Percentiles rank a stretch among this genome's conserved stretches.
Conservation (phyloP, 352 stramenopile genomes). For the Lagenidium sp. region DNA sequence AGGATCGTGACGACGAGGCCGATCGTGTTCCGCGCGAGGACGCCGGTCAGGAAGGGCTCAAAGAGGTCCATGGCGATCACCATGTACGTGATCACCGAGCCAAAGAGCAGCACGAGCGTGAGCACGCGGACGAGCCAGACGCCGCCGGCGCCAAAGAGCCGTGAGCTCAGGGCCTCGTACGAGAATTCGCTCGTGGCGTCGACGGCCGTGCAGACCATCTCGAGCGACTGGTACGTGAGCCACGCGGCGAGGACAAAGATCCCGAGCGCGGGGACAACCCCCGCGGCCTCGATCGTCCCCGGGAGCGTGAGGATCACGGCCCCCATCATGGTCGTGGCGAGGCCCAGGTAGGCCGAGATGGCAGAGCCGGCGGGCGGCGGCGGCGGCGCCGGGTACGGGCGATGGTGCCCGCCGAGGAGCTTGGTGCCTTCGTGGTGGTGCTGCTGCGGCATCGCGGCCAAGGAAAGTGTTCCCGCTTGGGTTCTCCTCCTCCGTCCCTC, state of each 20-base stretch:
- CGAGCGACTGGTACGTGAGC: constrained; percentile 62
- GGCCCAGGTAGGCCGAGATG: constrained; percentile 63
- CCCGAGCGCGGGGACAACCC: constrained; percentile 33
- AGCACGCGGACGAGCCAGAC: constrained; percentile 70
- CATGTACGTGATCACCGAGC: constrained; percentile 75
- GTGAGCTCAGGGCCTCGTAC: constrained; percentile 74
- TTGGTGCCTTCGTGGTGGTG: neutral
- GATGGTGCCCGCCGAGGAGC: neutral
- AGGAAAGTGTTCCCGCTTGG: too few species aligned
- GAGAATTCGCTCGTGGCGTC: constrained; percentile 61
- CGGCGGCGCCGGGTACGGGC: neutral
- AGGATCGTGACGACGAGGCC: constrained; percentile 55
- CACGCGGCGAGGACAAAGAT: constrained; percentile 44
- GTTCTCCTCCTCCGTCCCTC: too few species aligned
- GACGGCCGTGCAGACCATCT: constrained; percentile 60
- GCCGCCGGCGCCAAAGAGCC: constrained; percentile 50
- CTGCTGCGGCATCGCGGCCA: too few species aligned
- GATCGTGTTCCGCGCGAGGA: constrained; percentile 52
- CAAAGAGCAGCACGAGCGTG: constrained; percentile 69
- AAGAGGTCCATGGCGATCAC: constrained; percentile 83
- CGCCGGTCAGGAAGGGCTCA: constrained; percentile 50
- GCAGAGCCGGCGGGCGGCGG: constrained; percentile 29
- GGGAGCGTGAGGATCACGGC: constrained; percentile 72
- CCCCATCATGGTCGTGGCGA: constrained; percentile 80
- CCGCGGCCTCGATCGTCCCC: constrained; percentile 48